Evolutionary conservation across 1,284 basidiomycete genomes (phyloP).

Genomic region (Boletus semigastroideus): DNA sequence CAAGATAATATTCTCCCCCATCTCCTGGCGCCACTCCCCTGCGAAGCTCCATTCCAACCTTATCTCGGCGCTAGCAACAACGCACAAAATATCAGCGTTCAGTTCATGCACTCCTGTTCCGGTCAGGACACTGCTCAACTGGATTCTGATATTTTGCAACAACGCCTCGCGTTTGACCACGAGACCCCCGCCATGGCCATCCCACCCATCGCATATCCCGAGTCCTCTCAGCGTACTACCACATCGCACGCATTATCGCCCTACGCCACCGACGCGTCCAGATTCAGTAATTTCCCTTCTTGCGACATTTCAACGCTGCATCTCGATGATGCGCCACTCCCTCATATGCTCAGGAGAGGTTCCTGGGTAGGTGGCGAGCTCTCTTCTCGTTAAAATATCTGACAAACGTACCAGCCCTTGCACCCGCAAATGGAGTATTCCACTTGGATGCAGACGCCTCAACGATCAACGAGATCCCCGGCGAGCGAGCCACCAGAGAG

Average conservation of each 20-base stretch:
- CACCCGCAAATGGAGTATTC: conserved; percentile 17
- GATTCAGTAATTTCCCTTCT: conserved; percentile 9
- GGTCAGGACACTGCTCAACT: conserved; percentile 24
- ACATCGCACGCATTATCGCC: conserved; percentile 24
- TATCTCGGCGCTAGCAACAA: conserved; percentile 18
- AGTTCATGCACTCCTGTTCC: conserved; percentile 31
- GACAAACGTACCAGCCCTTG: conserved; percentile 23
- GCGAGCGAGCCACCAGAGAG: conserved; percentile 34
- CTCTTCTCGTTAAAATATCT: conserved; percentile 10
- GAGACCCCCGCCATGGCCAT: not conserved
- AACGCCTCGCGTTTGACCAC: conserved; percentile 10
- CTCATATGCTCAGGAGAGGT: conserved; percentile 22
- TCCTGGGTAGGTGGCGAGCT: conserved; percentile 25
- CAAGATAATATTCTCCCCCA: conserved; percentile 20
- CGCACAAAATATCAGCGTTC: conserved; percentile 32
- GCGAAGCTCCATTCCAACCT: conserved; percentile 15
- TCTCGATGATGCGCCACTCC: conserved; percentile 13
- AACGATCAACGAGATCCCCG: conserved; percentile 24
- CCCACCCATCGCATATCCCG: conserved; percentile 26
- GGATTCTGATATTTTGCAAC: conserved; percentile 31
- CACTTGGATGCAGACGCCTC: conserved; percentile 17
- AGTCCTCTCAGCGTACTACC: conserved; percentile 34
- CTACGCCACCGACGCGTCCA: conserved; percentile 17
- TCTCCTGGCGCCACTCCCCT: conserved; percentile 16
- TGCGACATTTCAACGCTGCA: conserved; percentile 14